A percentile compares a stretch with the other conserved stretches of the same genome.
phyloP scores from a whole-genome alignment of 1,139 yeast genomes.

The Hansenula anomala region DNA sequence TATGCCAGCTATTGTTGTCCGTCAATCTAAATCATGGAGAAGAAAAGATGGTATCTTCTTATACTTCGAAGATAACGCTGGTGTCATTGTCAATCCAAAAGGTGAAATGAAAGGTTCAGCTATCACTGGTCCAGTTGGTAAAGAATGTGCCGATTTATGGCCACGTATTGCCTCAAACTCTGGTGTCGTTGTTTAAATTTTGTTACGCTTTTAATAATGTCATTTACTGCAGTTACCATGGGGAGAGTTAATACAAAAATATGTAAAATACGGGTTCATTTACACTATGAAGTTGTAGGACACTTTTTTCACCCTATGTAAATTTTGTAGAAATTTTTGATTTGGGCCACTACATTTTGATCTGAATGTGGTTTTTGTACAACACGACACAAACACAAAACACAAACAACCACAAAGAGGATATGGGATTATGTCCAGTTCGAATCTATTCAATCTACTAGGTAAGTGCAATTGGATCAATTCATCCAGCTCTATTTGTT shows the following conservation, averaged over 20 bases:
- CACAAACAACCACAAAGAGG: background rate
- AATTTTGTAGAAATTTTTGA: background rate
- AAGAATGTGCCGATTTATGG: constrained; percentile 99
- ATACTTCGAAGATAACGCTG: constrained; percentile 99
- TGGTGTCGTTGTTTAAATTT: constrained; percentile 94
- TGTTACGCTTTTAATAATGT: constrained; percentile 18
- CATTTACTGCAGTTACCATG: constrained; percentile 14
- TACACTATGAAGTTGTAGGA: background rate
- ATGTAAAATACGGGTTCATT: constrained; percentile 3
- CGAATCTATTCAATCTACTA: background rate
- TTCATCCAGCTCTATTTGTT: too few species aligned
- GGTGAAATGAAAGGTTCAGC: constrained; percentile 99
- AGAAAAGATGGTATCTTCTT: constrained; percentile 99
- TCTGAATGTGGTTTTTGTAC: background rate
- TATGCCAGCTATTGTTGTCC: constrained; percentile 99
- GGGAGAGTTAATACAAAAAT: constrained; percentile 4
- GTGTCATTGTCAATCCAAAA: constrained; percentile 99
- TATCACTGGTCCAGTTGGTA: constrained; percentile 99
- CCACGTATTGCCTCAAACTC: constrained; percentile 99
- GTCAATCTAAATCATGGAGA: constrained; percentile 99
- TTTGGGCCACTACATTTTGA: background rate
- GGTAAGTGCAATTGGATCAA: background rate
- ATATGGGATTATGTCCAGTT: background rate
- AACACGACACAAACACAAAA: background rate
- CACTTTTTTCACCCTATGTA: background rate